These are phyloP conservation scores for Fagopyrum tataricum DNA, from an alignment of 148 eudicot species.

Conservation along the genomic window DNA sequence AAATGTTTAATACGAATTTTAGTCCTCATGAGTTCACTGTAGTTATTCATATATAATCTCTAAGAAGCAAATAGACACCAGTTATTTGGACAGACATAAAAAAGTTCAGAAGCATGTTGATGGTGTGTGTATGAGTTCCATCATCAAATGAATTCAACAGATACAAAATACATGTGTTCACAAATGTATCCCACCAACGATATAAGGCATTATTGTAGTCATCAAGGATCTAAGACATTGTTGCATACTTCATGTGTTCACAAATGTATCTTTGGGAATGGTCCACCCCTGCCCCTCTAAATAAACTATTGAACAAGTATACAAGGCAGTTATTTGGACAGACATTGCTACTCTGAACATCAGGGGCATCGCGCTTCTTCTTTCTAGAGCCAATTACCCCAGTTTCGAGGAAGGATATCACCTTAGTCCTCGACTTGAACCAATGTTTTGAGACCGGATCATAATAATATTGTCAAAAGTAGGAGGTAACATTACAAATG, in stretches of 20 bases:
- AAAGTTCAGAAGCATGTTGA: not conserved
- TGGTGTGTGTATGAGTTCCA: too few relatives aligned
- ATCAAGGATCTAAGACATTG: not conserved
- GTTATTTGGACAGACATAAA: too few relatives aligned
- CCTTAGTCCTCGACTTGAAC: slow-evolving; percentile 61
- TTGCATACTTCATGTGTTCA: not conserved
- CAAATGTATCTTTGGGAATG: not conserved
- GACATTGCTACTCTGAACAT: too few relatives aligned
- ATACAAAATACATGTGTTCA: too few relatives aligned
- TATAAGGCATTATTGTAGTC: not conserved
- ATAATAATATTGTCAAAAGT: slow-evolving; percentile 45
- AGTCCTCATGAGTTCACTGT: not conserved
- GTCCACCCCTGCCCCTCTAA: not conserved
- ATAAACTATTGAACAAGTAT: not conserved
- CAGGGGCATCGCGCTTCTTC: not conserved
- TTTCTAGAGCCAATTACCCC: slow-evolving; percentile 20
- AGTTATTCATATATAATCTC: too few relatives aligned
- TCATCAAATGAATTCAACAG: not conserved
- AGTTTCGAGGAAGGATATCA: slow-evolving; percentile 37
- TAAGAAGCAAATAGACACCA: not conserved
- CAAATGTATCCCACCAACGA: not conserved
- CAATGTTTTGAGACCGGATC: slow-evolving; percentile 26
- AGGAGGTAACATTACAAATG: not conserved
- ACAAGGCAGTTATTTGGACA: not conserved
- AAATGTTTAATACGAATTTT: too few relatives aligned